Evolutionary conservation across 495 filamentous ascomycete genomes (phyloP).

Genomic region (Pseudevernia furfuracea): DNA sequence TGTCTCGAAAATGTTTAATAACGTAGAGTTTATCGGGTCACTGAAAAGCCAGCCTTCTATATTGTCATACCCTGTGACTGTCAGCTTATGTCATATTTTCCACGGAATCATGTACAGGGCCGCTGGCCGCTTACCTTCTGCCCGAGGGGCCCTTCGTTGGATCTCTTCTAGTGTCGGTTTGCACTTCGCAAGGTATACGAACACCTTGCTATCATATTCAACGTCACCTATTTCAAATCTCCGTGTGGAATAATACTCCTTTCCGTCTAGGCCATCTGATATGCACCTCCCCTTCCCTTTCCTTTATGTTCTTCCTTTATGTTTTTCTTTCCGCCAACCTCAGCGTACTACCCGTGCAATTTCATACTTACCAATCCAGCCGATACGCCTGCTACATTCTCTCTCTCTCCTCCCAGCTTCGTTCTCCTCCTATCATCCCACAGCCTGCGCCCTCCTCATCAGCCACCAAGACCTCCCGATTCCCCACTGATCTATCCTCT

Average conservation of each 20-base stretch:
- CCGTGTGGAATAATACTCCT: background rate
- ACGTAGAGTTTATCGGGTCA: background rate
- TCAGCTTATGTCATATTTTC: background rate
- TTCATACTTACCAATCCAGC: background rate
- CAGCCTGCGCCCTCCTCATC: background rate
- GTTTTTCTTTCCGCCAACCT: too few relatives aligned
- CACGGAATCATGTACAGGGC: background rate
- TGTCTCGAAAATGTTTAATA: background rate
- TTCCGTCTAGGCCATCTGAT: background rate
- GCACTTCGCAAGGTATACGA: background rate
- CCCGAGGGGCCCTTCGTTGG: too few relatives aligned
- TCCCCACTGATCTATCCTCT: background rate
- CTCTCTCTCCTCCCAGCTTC: too few relatives aligned
- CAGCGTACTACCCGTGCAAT: background rate
- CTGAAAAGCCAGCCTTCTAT: background rate
- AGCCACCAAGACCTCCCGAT: background rate
- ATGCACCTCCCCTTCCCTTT: background rate
- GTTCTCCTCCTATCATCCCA: background rate
- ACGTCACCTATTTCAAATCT: background rate
- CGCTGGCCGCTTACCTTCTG: background rate
- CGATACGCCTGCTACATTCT: background rate
- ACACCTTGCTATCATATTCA: background rate
- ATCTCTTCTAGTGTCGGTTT: background rate
- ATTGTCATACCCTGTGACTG: background rate
- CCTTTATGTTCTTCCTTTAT: too few relatives aligned